Evolutionary conservation across 441 rosid species (phyloP).

Genomic region (Mallotus japonicus): DNA sequence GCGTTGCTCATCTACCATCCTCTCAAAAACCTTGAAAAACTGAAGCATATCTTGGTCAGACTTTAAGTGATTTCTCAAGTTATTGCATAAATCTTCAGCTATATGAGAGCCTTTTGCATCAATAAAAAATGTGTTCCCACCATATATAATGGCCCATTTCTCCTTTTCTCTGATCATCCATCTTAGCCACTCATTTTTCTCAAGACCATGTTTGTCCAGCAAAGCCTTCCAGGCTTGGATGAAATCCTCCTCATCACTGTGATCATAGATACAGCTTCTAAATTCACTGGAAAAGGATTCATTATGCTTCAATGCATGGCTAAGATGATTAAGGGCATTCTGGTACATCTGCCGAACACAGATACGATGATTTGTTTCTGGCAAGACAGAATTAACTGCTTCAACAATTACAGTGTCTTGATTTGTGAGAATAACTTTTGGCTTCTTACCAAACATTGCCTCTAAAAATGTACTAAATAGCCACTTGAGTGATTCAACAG

Average conservation of each 20-base stretch:
- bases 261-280: slow-evolving; percentile 20
- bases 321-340: slow-evolving; percentile 24
- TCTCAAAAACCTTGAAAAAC: slow-evolving; percentile 17
- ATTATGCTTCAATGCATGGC: not conserved
- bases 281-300: slow-evolving; percentile 19
- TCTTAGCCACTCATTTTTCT: slow-evolving; percentile 23
- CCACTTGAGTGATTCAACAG: slow-evolving; percentile 18
- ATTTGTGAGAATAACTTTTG: slow-evolving; percentile 23
- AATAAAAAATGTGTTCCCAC: slow-evolving; percentile 10
- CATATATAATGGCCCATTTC: slow-evolving; percentile 18
- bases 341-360: slow-evolving; percentile 28
- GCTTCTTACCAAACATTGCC: slow-evolving; percentile 24
- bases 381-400: slow-evolving; percentile 15
- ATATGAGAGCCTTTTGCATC: slow-evolving; percentile 13
- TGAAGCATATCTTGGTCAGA: slow-evolving; percentile 12
- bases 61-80: slow-evolving; percentile 16
- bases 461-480: slow-evolving; percentile 17
- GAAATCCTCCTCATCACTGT: slow-evolving; percentile 21
- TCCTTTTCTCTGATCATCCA: slow-evolving; percentile 19
- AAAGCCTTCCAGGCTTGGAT: slow-evolving; percentile 19
- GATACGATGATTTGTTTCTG: slow-evolving; percentile 17
- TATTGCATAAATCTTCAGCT: slow-evolving; percentile 9
- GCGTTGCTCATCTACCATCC: slow-evolving; percentile 15
- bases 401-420: slow-evolving; percentile 20
- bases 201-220: slow-evolving; percentile 15